These are phyloP conservation scores for Boehmeria nivea DNA, from an alignment of 306 rosid genomes.

Conservation along the genomic window DNA sequence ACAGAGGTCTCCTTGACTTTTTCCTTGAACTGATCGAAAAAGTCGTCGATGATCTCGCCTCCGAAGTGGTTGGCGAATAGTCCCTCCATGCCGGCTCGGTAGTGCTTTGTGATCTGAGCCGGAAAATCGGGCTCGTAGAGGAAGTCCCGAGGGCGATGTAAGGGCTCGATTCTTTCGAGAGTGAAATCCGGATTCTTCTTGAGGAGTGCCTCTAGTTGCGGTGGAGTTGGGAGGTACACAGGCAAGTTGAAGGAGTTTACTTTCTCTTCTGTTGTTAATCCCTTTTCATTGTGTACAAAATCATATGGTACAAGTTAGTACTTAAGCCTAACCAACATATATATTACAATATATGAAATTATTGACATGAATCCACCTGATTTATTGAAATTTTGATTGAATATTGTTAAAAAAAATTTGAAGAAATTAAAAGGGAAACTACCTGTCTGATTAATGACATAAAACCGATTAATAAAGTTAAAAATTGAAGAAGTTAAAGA, in stretches of 20 bases:
- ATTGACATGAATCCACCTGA: too few species aligned
- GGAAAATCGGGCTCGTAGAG: not conserved
- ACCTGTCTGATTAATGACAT: too few species aligned
- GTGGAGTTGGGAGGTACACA: slow-evolving; percentile 5
- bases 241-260: slow-evolving; percentile 11
- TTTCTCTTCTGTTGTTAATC: slow-evolving; percentile 1
- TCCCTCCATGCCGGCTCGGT: slow-evolving; percentile 7
- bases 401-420: too few species aligned
- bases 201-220: not conserved
- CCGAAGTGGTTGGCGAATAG: slow-evolving; percentile 3
- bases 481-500: too few species aligned
- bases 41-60: not conserved
- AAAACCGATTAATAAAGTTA: too few species aligned
- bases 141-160: not conserved
- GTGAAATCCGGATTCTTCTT: not conserved
- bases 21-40: slow-evolving; percentile 1
- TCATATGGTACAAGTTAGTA: too few species aligned
- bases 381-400: too few species aligned
- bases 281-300: slow-evolving; percentile 2
- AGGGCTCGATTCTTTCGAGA: slow-evolving; percentile 2
- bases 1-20: not conserved
- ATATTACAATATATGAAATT: too few species aligned
- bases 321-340: too few species aligned
- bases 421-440: too few species aligned
- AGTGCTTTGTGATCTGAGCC: not conserved